Evolutionary conservation across 2,329 filamentous ascomycete species (phyloP).

Genomic region (Magnaporthiopsis incrustans): DNA sequence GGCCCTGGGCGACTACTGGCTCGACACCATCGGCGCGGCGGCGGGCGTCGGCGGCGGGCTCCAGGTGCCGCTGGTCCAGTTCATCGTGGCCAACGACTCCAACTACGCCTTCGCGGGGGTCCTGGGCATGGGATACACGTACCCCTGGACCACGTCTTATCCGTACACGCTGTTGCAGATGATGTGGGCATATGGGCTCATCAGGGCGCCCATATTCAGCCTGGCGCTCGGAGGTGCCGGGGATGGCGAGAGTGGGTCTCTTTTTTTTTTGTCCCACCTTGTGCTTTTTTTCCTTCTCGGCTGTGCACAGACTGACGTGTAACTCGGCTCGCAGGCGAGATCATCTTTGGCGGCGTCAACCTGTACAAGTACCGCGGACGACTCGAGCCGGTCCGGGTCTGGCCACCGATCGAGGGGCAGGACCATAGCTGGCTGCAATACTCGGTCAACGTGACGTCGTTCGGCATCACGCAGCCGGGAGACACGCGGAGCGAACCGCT

Average conservation of each 20-base stretch:
- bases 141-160: slow-evolving; percentile 26
- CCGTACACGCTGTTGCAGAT: slow-evolving; percentile 24
- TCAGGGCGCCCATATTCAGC: slow-evolving; percentile 28
- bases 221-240: slow-evolving; percentile 25
- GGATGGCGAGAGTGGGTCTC: slow-evolving; percentile 21
- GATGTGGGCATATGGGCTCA: slow-evolving; percentile 23
- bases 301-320: not conserved
- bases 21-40: slow-evolving; percentile 23
- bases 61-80: slow-evolving; percentile 23
- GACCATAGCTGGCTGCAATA: slow-evolving; percentile 25
- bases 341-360: slow-evolving; percentile 40
- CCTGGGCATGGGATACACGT: slow-evolving; percentile 27
- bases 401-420: slow-evolving; percentile 26
- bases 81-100: slow-evolving; percentile 27
- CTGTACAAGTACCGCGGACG: slow-evolving; percentile 30
- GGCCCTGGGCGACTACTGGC: slow-evolving; percentile 24
- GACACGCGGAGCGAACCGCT: slow-evolving; percentile 16
- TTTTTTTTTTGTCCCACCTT: not conserved
- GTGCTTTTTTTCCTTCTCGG: not conserved
- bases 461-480: slow-evolving; percentile 23
- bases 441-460: slow-evolving; percentile 29
- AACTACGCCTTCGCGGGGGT: slow-evolving; percentile 28
- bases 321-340: slow-evolving; percentile 19
- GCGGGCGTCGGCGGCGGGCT: slow-evolving; percentile 13
- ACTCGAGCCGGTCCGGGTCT: slow-evolving; percentile 21